These are phyloP conservation scores for Massarina eburnea DNA, from an alignment of 2,329 filamentous ascomycete genomes.

Conservation along the genomic window DNA sequence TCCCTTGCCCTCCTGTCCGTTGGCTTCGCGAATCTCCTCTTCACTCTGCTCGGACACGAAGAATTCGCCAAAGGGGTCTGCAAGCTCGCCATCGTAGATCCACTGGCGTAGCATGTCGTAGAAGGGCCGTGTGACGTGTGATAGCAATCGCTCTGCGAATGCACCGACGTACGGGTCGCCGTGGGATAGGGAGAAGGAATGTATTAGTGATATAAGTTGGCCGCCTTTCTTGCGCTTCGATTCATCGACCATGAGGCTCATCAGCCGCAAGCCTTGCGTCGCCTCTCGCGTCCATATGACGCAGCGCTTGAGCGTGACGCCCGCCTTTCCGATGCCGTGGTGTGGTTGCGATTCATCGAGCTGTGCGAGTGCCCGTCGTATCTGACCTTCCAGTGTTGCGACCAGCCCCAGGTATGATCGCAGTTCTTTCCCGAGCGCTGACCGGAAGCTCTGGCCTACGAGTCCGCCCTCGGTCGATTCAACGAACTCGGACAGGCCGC, in stretches of 20 bases:
- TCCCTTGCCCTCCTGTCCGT: constrained; percentile 45
- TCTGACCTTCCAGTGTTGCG: constrained; percentile 89
- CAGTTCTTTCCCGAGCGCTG: constrained; percentile 81
- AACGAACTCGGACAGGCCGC: constrained; percentile 76
- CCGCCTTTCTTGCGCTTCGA: constrained; percentile 82
- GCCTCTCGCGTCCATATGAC: constrained; percentile 97
- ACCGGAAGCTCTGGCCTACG: constrained; percentile 87
- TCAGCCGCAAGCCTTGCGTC: constrained; percentile 89
- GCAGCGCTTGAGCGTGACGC: constrained; percentile 91
- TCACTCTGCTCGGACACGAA: constrained; percentile 85
- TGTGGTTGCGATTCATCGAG: constrained; percentile 69
- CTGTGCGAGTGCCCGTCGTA: constrained; percentile 75
- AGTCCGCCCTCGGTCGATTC: constrained; percentile 79
- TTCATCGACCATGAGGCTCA: constrained; percentile 93
- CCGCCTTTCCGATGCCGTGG: constrained; percentile 76
- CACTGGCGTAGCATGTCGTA: constrained; percentile 95
- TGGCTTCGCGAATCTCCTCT: constrained; percentile 44
- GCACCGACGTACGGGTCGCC: constrained; percentile 92
- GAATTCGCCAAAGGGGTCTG: constrained; percentile 94
- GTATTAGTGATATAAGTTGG: constrained; percentile 89
- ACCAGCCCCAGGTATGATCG: constrained; percentile 88
- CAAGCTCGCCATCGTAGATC: constrained; percentile 98
- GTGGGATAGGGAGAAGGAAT: constrained; percentile 88
- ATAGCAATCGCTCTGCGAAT: constrained; percentile 86
- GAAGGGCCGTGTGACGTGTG: constrained; percentile 87